Conservation (phyloP, 2,329 filamentous ascomycete species). For the Paecilomyces formosus region DNA sequence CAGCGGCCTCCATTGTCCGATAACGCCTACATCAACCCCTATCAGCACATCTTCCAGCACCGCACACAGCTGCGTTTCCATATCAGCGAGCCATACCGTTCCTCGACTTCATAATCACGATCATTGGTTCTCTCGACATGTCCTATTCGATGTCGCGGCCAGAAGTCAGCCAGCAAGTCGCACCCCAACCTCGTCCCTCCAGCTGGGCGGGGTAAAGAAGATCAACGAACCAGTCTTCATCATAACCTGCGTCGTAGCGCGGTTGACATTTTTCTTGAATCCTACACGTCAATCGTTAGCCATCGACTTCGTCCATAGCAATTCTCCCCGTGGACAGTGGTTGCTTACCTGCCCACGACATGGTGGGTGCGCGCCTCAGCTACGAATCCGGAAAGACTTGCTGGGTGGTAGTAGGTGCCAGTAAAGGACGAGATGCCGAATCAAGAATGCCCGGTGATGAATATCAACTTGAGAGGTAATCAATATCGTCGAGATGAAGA, state of each 20-base stretch:
- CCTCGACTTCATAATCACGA: constrained; percentile 96
- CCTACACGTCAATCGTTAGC: constrained; percentile 39
- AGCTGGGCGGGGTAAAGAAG: constrained; percentile 9
- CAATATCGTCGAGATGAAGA: background rate
- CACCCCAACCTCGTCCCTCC: background rate
- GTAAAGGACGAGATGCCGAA: background rate
- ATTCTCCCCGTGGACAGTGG: background rate
- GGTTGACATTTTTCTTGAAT: constrained; percentile 96
- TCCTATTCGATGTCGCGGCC: constrained; percentile 40
- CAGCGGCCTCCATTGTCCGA: constrained; percentile 93
- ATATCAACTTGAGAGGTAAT: background rate
- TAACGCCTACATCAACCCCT: constrained; percentile 60
- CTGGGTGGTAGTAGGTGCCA: background rate
- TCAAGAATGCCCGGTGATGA: background rate
- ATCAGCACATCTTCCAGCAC: constrained; percentile 7
- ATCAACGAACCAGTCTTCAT: constrained; percentile 80
- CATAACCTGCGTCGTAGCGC: constrained; percentile 98
- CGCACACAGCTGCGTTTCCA: background rate
- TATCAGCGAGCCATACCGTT: constrained; percentile 51
- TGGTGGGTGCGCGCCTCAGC: constrained; percentile 26
- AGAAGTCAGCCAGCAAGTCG: background rate
- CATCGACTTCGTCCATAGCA: constrained; percentile 9
- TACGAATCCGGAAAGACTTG: background rate
- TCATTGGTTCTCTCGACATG: constrained; percentile 99
- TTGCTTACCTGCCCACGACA: constrained; percentile 64